Percentiles rank a stretch among this genome's conserved stretches.
Conservation (phyloP, 176 grass and related monocot genomes). For the Musa beccarii region DNA sequence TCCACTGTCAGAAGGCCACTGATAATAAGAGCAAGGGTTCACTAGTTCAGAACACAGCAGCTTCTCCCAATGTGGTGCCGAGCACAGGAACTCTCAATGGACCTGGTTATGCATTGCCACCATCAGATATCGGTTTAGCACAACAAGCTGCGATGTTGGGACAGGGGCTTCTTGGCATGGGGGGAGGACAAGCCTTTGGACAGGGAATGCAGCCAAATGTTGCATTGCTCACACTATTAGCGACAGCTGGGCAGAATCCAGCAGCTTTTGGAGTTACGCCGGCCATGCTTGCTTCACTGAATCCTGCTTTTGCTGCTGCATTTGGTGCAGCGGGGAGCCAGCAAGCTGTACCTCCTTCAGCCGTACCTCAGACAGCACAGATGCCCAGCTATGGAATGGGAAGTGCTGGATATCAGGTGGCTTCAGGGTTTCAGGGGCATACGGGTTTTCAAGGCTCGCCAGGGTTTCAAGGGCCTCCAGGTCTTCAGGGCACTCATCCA, state of each 20-base stretch:
- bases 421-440: conserved; percentile 52
- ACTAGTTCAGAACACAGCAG: conserved; percentile 22
- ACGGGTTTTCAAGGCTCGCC: conserved; percentile 88
- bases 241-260: conserved; percentile 84
- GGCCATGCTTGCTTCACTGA: conserved; percentile 69
- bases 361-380: conserved; percentile 27
- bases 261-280: conserved; percentile 38
- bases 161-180: conserved; percentile 24
- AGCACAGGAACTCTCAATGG: conserved; percentile 31
- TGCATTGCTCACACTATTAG: conserved; percentile 84
- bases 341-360: conserved; percentile 15
- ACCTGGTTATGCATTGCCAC: conserved; percentile 26
- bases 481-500: conserved; percentile 11
- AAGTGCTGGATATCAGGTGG: conserved; percentile 49
- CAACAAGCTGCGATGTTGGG: conserved; percentile 63
- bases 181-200: conserved; percentile 51
- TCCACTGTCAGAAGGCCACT: conserved; percentile 78
- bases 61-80: background rate
- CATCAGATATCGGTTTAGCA: conserved; percentile 49
- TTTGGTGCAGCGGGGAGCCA: conserved; percentile 57
- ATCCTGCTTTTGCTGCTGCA: conserved; percentile 79
- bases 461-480: conserved; percentile 74
- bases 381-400: conserved; percentile 50
- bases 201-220: conserved; percentile 53
- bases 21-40: conserved; percentile 52